phyloP scores from a whole-genome alignment of 495 filamentous ascomycete species.

The Thozetella sp. region DNA sequence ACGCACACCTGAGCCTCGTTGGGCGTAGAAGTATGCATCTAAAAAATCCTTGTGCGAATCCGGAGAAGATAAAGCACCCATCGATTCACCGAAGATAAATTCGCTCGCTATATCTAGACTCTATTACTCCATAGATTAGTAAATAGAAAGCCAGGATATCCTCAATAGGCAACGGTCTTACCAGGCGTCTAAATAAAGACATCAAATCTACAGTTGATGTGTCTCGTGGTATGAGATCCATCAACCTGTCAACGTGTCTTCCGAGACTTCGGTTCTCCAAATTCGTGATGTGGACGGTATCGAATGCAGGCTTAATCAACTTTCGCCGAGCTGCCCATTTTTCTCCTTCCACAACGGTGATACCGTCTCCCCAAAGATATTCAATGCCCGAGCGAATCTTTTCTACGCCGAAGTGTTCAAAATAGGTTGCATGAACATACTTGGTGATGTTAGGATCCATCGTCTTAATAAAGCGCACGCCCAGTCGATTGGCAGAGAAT shows the following conservation, averaged over 20 bases:
- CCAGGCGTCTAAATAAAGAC: background rate
- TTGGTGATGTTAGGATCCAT: slow-evolving; percentile 6
- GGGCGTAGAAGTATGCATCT: slow-evolving; percentile 12
- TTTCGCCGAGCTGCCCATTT: slow-evolving; percentile 8
- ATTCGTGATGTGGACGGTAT: background rate
- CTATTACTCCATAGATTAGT: background rate
- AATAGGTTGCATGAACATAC: slow-evolving; percentile 7
- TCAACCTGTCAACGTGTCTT: slow-evolving; percentile 1
- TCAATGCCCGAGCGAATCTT: slow-evolving; percentile 7
- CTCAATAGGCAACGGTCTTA: background rate
- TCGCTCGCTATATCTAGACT: slow-evolving; percentile 4
- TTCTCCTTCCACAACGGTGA: slow-evolving; percentile 7
- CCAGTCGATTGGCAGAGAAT: slow-evolving; percentile 3
- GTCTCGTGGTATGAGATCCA: slow-evolving; percentile 5
- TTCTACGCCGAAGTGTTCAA: slow-evolving; percentile 8
- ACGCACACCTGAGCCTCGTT: slow-evolving; percentile 7
- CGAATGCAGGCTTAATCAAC: slow-evolving; percentile 2
- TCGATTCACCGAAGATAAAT: slow-evolving; percentile 18
- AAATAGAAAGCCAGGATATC: background rate
- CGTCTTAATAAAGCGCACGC: slow-evolving; percentile 4
- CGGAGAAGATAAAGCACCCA: slow-evolving; percentile 4
- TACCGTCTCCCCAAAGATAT: slow-evolving; percentile 9
- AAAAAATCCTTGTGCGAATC: slow-evolving; percentile 8
- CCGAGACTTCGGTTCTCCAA: slow-evolving; percentile 4
- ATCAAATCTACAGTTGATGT: slow-evolving; percentile 6